phyloP scores from a whole-genome alignment of 73 alveolate genomes.

The Loxodes magnus region DNA sequence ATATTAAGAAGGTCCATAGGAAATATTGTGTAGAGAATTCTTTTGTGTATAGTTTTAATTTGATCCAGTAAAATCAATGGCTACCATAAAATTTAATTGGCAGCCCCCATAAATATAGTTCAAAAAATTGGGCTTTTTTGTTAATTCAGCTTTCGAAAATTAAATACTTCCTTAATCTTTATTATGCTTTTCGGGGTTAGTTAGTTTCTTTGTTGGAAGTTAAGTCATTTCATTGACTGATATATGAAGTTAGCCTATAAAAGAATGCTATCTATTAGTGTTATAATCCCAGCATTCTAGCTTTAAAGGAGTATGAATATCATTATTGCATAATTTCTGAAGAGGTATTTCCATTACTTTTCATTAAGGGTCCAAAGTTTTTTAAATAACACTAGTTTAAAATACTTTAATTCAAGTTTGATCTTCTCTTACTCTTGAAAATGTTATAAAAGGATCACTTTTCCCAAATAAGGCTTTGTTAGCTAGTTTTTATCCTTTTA shows the following conservation, averaged over 20 bases:
- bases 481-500: no score
- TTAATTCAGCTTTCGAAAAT: no score
- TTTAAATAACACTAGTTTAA: slow-evolving; percentile 28
- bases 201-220: slow-evolving; percentile 16
- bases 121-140: no score
- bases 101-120: slow-evolving; percentile 65
- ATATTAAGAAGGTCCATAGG: slow-evolving; percentile 43
- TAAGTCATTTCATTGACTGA: slow-evolving; percentile 14
- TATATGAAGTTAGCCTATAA: slow-evolving; percentile 42
- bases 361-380: slow-evolving; percentile 43
- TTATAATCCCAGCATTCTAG: slow-evolving; percentile 47
- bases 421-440: slow-evolving; percentile 17
- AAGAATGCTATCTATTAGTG: slow-evolving; percentile 34
- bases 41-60: slow-evolving; percentile 55
- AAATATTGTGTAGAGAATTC: slow-evolving; percentile 28
- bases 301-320: slow-evolving; percentile 25
- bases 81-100: slow-evolving; percentile 53
- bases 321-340: slow-evolving; percentile 35
- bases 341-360: slow-evolving; percentile 40
- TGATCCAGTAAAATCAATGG: slow-evolving; percentile 87
- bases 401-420: slow-evolving; percentile 8
- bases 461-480: slow-evolving; percentile 43
- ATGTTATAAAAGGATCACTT: slow-evolving; percentile 29
- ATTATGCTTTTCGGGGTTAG: no score
- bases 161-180: no score